Conservation (phyloP, 2,329 filamentous ascomycete species). For the Pseudocercospora ulei region DNA sequence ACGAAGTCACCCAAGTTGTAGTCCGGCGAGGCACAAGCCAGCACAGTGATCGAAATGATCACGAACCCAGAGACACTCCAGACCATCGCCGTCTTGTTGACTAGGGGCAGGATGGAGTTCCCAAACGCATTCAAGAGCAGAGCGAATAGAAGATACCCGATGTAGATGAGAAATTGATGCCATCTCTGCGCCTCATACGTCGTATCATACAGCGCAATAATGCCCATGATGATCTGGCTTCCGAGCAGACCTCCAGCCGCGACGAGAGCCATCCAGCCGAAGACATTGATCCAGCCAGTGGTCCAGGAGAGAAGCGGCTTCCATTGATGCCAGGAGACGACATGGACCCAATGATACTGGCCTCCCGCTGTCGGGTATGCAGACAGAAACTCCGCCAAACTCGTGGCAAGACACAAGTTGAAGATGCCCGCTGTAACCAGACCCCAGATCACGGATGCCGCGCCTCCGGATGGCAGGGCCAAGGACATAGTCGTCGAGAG, state of each 20-base stretch:
- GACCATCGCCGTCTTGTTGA: slow-evolving; percentile 60
- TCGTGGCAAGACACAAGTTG: slow-evolving; percentile 59
- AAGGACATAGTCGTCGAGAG: slow-evolving; percentile 50
- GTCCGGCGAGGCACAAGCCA: slow-evolving; percentile 56
- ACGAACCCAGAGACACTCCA: slow-evolving; percentile 62
- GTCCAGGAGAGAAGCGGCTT: slow-evolving; percentile 57
- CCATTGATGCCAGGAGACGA: slow-evolving; percentile 52
- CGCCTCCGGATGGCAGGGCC: slow-evolving; percentile 60
- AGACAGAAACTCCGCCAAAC: slow-evolving; percentile 56
- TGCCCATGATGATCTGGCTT: slow-evolving; percentile 56
- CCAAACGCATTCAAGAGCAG: slow-evolving; percentile 58
- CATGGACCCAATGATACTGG: slow-evolving; percentile 63
- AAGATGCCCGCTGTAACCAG: slow-evolving; percentile 50
- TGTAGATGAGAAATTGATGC: slow-evolving; percentile 66
- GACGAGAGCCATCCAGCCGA: slow-evolving; percentile 61
- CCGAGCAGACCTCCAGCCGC: slow-evolving; percentile 60
- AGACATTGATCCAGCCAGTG: slow-evolving; percentile 63
- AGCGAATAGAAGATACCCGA: slow-evolving; percentile 52
- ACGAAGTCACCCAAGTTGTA: slow-evolving; percentile 57
- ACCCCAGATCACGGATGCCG: slow-evolving; percentile 64
- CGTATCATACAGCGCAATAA: slow-evolving; percentile 53
- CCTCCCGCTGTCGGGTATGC: slow-evolving; percentile 44
- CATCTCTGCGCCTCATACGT: slow-evolving; percentile 51
- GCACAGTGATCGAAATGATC: slow-evolving; percentile 59
- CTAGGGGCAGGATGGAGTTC: slow-evolving; percentile 51